Conservation (phyloP, 2,329 filamentous ascomycete species). For the Gaeumannomyces tritici region DNA sequence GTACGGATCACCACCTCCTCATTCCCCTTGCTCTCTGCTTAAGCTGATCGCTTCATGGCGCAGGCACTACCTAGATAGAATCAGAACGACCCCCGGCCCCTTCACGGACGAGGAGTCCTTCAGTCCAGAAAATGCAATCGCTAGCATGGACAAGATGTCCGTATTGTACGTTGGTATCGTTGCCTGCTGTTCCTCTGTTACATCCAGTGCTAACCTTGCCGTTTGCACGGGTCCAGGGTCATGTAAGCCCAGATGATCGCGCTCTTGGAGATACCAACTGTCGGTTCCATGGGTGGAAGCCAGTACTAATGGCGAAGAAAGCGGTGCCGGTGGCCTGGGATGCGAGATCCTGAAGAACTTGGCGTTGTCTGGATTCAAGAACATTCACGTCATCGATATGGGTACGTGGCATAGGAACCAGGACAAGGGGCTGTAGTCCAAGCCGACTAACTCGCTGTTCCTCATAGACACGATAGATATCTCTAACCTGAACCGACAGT, state of each 20-base stretch:
- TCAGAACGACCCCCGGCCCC: constrained; percentile 68
- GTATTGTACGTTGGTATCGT: constrained; percentile 35
- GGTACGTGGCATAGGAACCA: constrained; percentile 19
- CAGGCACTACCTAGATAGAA: constrained; percentile 77
- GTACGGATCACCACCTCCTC: not conserved
- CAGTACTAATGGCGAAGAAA: not conserved
- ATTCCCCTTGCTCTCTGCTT: not conserved
- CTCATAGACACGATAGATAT: constrained; percentile 82
- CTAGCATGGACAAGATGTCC: constrained; percentile 58
- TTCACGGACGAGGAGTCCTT: constrained; percentile 61
- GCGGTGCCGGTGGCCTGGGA: constrained; percentile 81
- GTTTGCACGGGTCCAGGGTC: constrained; percentile 27
- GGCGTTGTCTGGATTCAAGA: constrained; percentile 87
- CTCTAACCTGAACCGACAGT: constrained; percentile 94
- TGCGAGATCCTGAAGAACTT: constrained; percentile 97
- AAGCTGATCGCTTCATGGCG: not conserved
- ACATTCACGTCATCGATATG: constrained; percentile 99
- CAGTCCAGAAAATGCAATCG: constrained; percentile 40
- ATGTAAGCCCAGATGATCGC: constrained; percentile 28
- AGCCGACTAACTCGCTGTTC: not conserved
- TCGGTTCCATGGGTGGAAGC: not conserved
- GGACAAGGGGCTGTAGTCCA: not conserved
- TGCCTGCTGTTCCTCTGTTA: constrained; percentile 5
- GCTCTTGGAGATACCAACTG: not conserved
- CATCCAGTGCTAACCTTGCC: constrained; percentile 9